Conservation (phyloP, 1,139 yeast genomes). For the Geotrichum candidum region DNA sequence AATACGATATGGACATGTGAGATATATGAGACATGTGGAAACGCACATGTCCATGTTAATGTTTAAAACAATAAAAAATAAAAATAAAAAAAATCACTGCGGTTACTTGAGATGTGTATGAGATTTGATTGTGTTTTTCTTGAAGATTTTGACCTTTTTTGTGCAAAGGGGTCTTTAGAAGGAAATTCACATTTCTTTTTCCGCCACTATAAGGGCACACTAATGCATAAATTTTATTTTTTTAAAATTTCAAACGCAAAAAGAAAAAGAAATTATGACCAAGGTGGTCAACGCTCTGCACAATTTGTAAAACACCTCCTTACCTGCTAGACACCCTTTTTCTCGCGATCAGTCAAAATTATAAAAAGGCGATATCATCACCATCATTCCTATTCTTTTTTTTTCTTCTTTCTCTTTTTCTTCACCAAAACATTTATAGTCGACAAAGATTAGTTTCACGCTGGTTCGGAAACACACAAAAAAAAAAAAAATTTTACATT, state of each 20-base stretch:
- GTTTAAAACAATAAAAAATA: too few relatives aligned
- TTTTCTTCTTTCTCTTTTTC: neutral
- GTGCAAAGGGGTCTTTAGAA: too few relatives aligned
- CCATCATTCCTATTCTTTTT: neutral
- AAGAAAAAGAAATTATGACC: neutral
- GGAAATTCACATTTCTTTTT: neutral
- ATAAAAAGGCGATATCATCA: neutral
- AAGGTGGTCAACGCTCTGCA: neutral
- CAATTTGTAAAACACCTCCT: neutral
- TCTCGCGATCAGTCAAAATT: neutral
- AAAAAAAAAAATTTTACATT: neutral
- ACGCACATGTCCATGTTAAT: neutral
- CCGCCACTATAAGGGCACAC: too few relatives aligned
- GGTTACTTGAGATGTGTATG: too few relatives aligned
- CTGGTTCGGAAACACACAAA: slow-evolving; percentile 4
- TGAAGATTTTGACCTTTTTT: too few relatives aligned
- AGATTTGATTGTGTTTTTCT: too few relatives aligned
- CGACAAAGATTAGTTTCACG: neutral
- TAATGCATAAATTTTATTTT: neutral
- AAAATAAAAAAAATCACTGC: too few relatives aligned
- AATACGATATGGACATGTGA: neutral
- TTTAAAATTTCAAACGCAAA: neutral
- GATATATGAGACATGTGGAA: neutral
- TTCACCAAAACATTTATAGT: neutral
- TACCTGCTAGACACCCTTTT: neutral